A percentile compares a stretch with the other conserved stretches of the same genome.
Evolutionary conservation across 257 asterid species (phyloP).

Genomic region (Echites panduratus): DNA sequence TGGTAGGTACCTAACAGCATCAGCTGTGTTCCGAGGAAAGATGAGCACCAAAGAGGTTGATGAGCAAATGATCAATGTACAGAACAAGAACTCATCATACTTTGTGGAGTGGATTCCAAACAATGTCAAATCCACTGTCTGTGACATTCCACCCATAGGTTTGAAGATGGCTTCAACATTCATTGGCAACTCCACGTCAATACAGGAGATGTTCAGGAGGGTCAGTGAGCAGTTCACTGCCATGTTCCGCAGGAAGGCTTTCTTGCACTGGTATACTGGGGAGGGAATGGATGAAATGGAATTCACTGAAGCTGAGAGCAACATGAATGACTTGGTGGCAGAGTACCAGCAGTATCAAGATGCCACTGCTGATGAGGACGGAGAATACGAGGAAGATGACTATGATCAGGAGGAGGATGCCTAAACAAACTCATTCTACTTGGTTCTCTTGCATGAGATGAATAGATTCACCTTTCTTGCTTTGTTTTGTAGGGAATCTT

Average conservation of each 20-base stretch:
- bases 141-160: constrained; percentile 13
- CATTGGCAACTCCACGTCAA: constrained; percentile 13
- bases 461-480: neutral
- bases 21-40: constrained; percentile 15
- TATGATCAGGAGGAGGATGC: constrained; percentile 1
- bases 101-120: constrained; percentile 15
- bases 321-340: constrained; percentile 14
- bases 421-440: neutral
- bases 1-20: constrained; percentile 9
- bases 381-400: constrained; percentile 19
- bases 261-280: constrained; percentile 13
- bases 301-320: constrained; percentile 15
- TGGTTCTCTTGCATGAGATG: neutral
- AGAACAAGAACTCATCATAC: constrained; percentile 14
- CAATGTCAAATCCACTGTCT: constrained; percentile 13
- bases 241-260: constrained; percentile 16
- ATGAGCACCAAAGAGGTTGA: constrained; percentile 17
- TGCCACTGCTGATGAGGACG: constrained; percentile 22
- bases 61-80: constrained; percentile 14
- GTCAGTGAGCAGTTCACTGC: constrained; percentile 14
- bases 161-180: constrained; percentile 16
- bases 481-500: neutral
- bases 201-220: constrained; percentile 15
- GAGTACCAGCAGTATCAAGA: constrained; percentile 16
- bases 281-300: constrained; percentile 17